Conservation (phyloP, 2,329 filamentous ascomycete genomes). For the Juglanconis oblonga region DNA sequence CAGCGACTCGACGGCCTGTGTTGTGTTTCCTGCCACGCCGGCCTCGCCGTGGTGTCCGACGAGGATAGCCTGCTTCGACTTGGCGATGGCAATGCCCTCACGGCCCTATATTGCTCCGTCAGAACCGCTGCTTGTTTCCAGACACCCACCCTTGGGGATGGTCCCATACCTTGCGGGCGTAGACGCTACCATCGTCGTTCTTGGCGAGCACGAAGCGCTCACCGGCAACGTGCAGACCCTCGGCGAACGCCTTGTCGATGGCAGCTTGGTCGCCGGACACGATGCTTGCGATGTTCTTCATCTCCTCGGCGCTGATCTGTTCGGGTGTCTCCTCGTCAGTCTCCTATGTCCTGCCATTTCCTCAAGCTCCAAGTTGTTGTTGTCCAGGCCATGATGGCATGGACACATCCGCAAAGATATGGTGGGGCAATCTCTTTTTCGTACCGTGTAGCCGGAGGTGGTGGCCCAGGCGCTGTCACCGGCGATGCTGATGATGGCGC, state of each 20-base stretch:
- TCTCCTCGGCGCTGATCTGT: conserved; percentile 57
- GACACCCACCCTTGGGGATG: neutral
- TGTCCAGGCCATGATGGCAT: neutral
- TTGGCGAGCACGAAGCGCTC: conserved; percentile 76
- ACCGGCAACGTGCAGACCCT: conserved; percentile 73
- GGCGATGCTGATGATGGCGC: conserved; percentile 76
- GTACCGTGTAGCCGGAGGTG: conserved; percentile 70
- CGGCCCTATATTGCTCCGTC: conserved; percentile 53
- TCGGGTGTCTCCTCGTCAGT: neutral
- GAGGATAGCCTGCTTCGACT: conserved; percentile 86
- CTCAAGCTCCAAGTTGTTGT: neutral
- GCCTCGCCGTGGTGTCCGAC: conserved; percentile 80
- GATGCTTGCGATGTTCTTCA: conserved; percentile 55
- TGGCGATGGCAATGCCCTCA: conserved; percentile 77
- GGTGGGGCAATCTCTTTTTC: conserved; percentile 13
- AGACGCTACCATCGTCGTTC: conserved; percentile 74
- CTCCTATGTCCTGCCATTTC: neutral
- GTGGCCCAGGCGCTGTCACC: conserved; percentile 80
- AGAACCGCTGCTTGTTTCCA: conserved; percentile 20
- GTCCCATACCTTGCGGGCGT: conserved; percentile 74
- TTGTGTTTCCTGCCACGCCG: conserved; percentile 71
- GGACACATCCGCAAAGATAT: neutral
- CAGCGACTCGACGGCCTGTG: conserved; percentile 75
- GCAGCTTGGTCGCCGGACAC: conserved; percentile 43
- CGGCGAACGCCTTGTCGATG: conserved; percentile 64